Conservation (phyloP, 257 asterid species). For the Coffea eugenioides region DNA sequence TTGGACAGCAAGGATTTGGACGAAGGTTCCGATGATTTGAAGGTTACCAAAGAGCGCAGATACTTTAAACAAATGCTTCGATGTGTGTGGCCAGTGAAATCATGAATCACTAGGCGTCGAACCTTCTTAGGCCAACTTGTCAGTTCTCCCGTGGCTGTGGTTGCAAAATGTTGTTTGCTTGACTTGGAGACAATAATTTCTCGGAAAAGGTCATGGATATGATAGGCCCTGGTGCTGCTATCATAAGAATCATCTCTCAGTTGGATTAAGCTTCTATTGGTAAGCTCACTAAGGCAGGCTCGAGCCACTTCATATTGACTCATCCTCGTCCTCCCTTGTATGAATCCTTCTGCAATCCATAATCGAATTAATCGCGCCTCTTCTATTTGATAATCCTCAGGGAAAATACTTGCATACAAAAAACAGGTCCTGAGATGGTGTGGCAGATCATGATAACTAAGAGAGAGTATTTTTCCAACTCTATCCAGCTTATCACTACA, state of each 20-base stretch:
- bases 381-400: conserved; percentile 18
- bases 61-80: background rate
- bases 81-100: background rate
- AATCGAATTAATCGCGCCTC: conserved; percentile 13
- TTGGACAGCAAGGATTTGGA: background rate
- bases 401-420: conserved; percentile 8
- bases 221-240: conserved; percentile 13
- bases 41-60: conserved; percentile 21
- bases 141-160: background rate
- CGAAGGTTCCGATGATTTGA: background rate
- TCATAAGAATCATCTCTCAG: background rate
- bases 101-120: conserved; percentile 8
- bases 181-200: conserved; percentile 7
- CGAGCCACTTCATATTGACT: conserved; percentile 26
- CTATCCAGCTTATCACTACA: conserved; percentile 5
- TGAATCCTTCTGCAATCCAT: conserved; percentile 41
- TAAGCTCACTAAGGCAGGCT: conserved; percentile 26
- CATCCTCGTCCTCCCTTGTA: conserved; percentile 14
- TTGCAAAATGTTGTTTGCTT: background rate
- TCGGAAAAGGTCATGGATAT: conserved; percentile 26
- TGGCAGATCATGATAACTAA: conserved; percentile 15
- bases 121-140: conserved; percentile 10
- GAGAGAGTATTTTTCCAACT: conserved; percentile 9
- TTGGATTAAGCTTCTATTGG: conserved; percentile 31
- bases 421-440: conserved; percentile 7